These are phyloP conservation scores for Aspergillus incahuasiensis DNA, from an alignment of 495 filamentous ascomycete species.

Conservation along the genomic window DNA sequence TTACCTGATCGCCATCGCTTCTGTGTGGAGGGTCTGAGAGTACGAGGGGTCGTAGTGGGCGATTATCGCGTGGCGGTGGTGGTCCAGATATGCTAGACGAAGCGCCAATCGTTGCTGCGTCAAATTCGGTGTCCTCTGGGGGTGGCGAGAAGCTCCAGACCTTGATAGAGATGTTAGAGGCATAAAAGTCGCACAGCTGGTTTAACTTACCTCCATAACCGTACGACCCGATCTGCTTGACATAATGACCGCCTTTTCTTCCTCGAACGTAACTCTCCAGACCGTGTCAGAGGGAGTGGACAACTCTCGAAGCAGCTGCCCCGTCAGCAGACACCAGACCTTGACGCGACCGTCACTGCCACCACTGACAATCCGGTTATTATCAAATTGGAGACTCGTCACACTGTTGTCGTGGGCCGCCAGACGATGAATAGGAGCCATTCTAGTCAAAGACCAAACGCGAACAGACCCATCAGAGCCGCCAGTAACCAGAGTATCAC, in stretches of 20 bases:
- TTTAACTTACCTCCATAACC: slow-evolving; percentile 82
- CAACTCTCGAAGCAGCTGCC: slow-evolving; percentile 84
- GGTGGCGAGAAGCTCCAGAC: slow-evolving; percentile 91
- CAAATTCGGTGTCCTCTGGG: slow-evolving; percentile 47
- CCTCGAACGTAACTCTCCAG: slow-evolving; percentile 96
- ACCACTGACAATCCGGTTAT: slow-evolving; percentile 87
- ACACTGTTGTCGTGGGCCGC: slow-evolving; percentile 99
- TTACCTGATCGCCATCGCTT: slow-evolving; percentile 34
- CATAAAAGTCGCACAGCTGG: background rate
- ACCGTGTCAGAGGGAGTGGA: slow-evolving; percentile 87
- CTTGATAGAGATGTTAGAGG: slow-evolving; percentile 37
- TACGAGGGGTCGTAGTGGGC: slow-evolving; percentile 22
- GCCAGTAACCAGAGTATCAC: slow-evolving; percentile 90
- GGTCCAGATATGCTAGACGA: slow-evolving; percentile 37
- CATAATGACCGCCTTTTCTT: slow-evolving; percentile 96
- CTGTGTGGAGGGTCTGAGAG: slow-evolving; percentile 25
- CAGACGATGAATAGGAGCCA: slow-evolving; percentile 84
- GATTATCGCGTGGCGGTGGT: slow-evolving; percentile 19
- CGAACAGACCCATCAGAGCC: slow-evolving; percentile 93
- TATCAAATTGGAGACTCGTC: slow-evolving; percentile 94
- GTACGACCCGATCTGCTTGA: slow-evolving; percentile 76
- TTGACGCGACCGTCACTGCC: slow-evolving; percentile 95
- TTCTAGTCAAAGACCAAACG: slow-evolving; percentile 88
- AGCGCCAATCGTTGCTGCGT: slow-evolving; percentile 30
- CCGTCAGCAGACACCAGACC: slow-evolving; percentile 92